phyloP scores from a whole-genome alignment of 495 filamentous ascomycete genomes.

The Penicillium psychrofluorescens region DNA sequence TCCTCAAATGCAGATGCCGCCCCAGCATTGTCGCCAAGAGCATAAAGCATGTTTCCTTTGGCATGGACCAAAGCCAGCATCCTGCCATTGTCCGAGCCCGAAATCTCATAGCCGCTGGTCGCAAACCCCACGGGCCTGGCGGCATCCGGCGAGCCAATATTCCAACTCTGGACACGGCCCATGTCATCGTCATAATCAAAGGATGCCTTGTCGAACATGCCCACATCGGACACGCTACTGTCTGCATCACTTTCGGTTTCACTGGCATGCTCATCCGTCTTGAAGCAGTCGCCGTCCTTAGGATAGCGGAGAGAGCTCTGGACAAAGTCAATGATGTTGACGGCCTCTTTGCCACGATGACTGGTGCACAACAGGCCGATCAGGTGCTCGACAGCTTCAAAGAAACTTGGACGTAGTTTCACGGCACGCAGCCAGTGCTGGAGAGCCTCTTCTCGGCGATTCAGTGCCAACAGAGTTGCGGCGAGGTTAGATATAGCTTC shows the following conservation, averaged over 20 bases:
- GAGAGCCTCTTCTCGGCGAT: slow-evolving; percentile 77
- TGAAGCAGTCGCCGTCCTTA: slow-evolving; percentile 41
- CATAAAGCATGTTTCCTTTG: slow-evolving; percentile 97
- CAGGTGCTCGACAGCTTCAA: slow-evolving; percentile 95
- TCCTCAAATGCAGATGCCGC: slow-evolving; percentile 93
- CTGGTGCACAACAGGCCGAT: slow-evolving; percentile 80
- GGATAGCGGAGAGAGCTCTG: slow-evolving; percentile 61
- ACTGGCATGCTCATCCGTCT: slow-evolving; percentile 45
- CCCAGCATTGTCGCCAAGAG: slow-evolving; percentile 72
- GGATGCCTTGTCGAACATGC: slow-evolving; percentile 45
- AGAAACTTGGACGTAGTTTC: slow-evolving; percentile 76
- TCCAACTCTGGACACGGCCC: slow-evolving; percentile 14
- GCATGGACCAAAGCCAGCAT: slow-evolving; percentile 90
- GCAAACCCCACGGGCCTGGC: slow-evolving; percentile 52
- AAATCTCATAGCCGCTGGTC: slow-evolving; percentile 78
- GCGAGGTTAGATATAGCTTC: slow-evolving; percentile 93
- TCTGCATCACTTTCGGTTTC: slow-evolving; percentile 49
- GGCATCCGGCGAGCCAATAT: slow-evolving; percentile 21
- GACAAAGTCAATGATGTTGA: slow-evolving; percentile 85
- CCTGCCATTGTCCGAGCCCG: slow-evolving; percentile 85
- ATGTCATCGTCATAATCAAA: slow-evolving; percentile 54
- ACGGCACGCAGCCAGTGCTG: slow-evolving; percentile 80
- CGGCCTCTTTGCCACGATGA: slow-evolving; percentile 76
- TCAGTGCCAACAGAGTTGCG: slow-evolving; percentile 76
- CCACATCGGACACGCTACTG: slow-evolving; percentile 41